Percentiles rank a stretch among this genome's conserved stretches.
phyloP scores from a whole-genome alignment of 2,329 filamentous ascomycete genomes.

The Curvularia lunata region DNA sequence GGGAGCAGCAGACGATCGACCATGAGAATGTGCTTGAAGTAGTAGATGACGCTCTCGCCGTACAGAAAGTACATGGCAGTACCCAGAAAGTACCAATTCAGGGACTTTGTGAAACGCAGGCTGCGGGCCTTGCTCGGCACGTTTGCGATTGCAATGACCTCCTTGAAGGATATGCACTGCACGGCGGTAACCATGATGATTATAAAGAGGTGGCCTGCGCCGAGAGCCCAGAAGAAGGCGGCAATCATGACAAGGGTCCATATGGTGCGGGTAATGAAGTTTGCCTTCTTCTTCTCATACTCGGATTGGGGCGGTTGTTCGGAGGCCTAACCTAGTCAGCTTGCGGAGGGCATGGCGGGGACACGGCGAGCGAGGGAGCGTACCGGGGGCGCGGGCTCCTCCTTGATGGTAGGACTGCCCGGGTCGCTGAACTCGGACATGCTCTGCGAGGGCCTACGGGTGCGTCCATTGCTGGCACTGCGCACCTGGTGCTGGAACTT shows the following conservation, averaged over 20 bases:
- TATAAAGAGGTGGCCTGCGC: constrained; percentile 97
- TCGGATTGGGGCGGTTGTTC: constrained; percentile 63
- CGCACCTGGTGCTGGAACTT: constrained; percentile 61
- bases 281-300: constrained; percentile 98
- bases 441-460: constrained; percentile 68
- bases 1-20: constrained; percentile 93
- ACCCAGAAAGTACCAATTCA: constrained; percentile 99
- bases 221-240: constrained; percentile 88
- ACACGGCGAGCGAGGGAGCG: neutral
- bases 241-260: constrained; percentile 99
- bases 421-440: constrained; percentile 71
- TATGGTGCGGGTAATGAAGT: constrained; percentile 94
- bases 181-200: constrained; percentile 90
- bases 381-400: constrained; percentile 29
- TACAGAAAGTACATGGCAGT: constrained; percentile 99
- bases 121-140: constrained; percentile 90
- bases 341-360: constrained; percentile 3
- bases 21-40: constrained; percentile 98
- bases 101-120: constrained; percentile 89
- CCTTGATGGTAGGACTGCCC: constrained; percentile 59
- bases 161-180: constrained; percentile 98
- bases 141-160: constrained; percentile 97
- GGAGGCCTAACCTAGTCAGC: constrained; percentile 41
- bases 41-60: constrained; percentile 98
- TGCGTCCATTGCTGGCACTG: constrained; percentile 57